A percentile compares a stretch with the other conserved stretches of the same genome.
These are phyloP conservation scores for Lentinula lateritia DNA, from an alignment of 768 basidiomycete species.

Conservation along the genomic window DNA sequence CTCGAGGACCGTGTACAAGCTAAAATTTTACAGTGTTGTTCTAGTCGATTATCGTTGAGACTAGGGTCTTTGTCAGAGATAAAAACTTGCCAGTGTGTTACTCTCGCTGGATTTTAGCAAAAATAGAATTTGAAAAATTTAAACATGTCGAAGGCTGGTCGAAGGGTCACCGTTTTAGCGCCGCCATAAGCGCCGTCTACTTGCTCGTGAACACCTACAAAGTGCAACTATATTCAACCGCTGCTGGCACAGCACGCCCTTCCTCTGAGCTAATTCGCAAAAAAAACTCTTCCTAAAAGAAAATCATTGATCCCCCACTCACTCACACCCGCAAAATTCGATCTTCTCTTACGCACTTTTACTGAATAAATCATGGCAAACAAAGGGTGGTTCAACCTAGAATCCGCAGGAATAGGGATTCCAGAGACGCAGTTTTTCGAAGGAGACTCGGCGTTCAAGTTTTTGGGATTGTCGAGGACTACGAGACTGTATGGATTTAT, in stretches of 20 bases:
- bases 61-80: too few relatives aligned
- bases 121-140: too few relatives aligned
- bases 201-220: background rate
- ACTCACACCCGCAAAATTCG: background rate
- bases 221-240: background rate
- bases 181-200: background rate
- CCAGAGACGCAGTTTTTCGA: constrained; percentile 84
- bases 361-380: constrained; percentile 34
- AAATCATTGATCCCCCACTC: background rate
- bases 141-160: too few relatives aligned
- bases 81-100: too few relatives aligned
- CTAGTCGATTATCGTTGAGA: too few relatives aligned
- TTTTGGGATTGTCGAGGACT: constrained; percentile 70
- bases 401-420: constrained; percentile 52
- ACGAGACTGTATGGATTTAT: constrained; percentile 84
- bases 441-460: constrained; percentile 83
- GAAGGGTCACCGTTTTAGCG: background rate
- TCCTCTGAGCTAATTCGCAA: background rate
- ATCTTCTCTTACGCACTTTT: background rate
- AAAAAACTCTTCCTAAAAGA: background rate
- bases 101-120: too few relatives aligned
- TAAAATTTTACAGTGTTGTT: too few relatives aligned
- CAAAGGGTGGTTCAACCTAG: constrained; percentile 87
- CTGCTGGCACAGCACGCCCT: constrained; percentile 3
- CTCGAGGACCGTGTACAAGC: too few relatives aligned